Evolutionary conservation across 2,329 filamentous ascomycete species (phyloP), one percentile per base, ranked within the genome.

Genomic region (Diatrype stigma): DNA sequence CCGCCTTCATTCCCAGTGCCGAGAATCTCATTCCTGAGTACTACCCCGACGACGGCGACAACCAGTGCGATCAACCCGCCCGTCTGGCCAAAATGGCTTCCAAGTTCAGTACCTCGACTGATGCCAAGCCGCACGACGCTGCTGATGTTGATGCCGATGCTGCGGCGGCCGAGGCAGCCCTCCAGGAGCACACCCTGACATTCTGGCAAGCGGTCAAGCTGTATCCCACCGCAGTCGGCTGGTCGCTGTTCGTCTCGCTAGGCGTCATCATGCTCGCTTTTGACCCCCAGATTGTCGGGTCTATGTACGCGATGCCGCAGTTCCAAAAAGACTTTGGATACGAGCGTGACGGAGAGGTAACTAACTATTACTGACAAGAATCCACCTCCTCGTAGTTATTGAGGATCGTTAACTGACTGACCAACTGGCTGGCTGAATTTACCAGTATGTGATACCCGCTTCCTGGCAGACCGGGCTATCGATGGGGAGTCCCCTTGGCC

Each of bases 261-360:
- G 79, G 79, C 6, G 77, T 84, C 35, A 78, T 84, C 55, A 84
- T 84, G 79, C 64, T 78, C 40, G 81, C 81, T 3, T 87, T 86
- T 59, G 83, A 86, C 61, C 79, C 81, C 0, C 82, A 86, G 62
- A 74, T 87, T 10, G 73, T 86, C 17, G 81, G 81, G 22, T 82
- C 83, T 53, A 73, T 87, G 48, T 85, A 81, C 46, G 66, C 66
- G 14, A 65, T 67, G 50, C 64, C 65, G 11, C 64, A 67, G 48
- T 68, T 68, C 49, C 61, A 67, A 47, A 63, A 63, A 45, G 66
- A 67, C 30, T 68, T 68, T 47, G 66, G 66, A 1, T 57, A 57
- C 26, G 54, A 60, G 52, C 56, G 60, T 44, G 52, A 66, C 14
- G 66, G 66, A 42, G 57, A 64, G 51, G 64, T 68, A 57, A 44